Conservation (phyloP, 768 basidiomycete species). For the Lepiota subincarnata region DNA sequence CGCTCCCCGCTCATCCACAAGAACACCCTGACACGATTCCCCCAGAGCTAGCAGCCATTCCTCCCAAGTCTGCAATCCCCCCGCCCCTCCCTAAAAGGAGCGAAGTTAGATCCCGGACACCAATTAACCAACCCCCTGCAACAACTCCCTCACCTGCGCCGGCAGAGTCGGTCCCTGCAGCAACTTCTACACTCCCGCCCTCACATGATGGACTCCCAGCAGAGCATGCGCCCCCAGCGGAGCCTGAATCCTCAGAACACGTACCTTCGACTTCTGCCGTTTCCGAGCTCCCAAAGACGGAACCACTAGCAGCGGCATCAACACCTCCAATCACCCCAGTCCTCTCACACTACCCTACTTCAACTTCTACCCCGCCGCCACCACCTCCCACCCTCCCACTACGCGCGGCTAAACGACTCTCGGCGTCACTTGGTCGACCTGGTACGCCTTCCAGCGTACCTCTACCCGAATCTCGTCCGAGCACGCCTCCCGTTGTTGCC, state of each 20-base stretch:
- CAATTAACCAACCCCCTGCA: slow-evolving; percentile 11
- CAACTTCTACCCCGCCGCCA: slow-evolving; percentile 5
- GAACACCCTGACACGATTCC: background rate
- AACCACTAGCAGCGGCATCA: background rate
- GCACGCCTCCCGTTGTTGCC: slow-evolving; percentile 25
- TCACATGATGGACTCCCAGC: background rate
- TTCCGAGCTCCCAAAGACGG: background rate
- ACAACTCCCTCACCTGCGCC: slow-evolving; percentile 1
- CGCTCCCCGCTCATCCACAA: slow-evolving; percentile 9
- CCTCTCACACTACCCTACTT: slow-evolving; percentile 6
- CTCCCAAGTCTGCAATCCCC: slow-evolving; percentile 21
- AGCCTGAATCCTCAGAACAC: background rate
- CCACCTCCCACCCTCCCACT: slow-evolving; percentile 11
- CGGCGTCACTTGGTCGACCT: slow-evolving; percentile 15
- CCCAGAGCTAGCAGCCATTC: slow-evolving; percentile 2
- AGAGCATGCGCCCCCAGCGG: background rate
- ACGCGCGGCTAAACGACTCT: slow-evolving; percentile 5
- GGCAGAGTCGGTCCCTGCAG: background rate
- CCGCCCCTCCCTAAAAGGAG: slow-evolving; percentile 53
- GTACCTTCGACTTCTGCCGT: background rate
- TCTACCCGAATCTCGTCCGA: slow-evolving; percentile 42
- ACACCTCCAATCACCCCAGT: slow-evolving; percentile 10
- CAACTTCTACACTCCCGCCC: background rate
- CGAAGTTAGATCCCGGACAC: slow-evolving; percentile 27
- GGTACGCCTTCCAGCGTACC: slow-evolving; percentile 33